Evolutionary conservation across 192 early-diverging fungal species (phyloP).

Genomic region (Coemansia javaensis): DNA sequence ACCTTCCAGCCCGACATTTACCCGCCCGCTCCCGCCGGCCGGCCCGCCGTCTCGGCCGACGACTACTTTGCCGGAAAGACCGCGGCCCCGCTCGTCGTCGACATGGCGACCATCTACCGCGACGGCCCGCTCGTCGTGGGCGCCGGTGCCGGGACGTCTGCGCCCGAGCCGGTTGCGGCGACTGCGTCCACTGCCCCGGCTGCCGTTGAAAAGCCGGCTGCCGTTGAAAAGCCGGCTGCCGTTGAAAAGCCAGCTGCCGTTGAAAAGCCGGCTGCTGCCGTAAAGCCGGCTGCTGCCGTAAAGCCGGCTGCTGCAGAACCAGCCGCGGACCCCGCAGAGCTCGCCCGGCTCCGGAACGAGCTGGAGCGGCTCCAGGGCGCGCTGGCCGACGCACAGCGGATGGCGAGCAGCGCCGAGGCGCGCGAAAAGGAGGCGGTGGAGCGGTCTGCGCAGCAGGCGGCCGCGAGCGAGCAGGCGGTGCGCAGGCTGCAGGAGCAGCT

Average conservation of each 20-base stretch:
- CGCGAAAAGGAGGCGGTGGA: constrained; percentile 8
- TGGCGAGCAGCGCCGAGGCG: constrained; percentile 11
- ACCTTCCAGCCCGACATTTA: constrained; percentile 95
- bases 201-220: constrained; percentile 2
- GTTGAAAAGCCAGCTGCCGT: neutral
- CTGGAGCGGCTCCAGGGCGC: constrained; percentile 48
- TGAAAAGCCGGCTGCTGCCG: constrained; percentile 4
- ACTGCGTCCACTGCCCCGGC: constrained; percentile 5
- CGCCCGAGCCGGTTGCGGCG: neutral
- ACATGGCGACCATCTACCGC: constrained; percentile 27
- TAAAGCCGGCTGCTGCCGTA: neutral
- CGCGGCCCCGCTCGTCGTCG: constrained; percentile 61
- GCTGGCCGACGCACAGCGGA: constrained; percentile 18
- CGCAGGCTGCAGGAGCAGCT: constrained; percentile 11
- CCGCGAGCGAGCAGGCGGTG: constrained; percentile 6
- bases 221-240: constrained; percentile 52
- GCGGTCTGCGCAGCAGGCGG: constrained; percentile 8
- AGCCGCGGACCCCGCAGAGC: constrained; percentile 55
- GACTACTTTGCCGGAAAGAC: constrained; percentile 89
- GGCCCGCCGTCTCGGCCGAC: constrained; percentile 80
- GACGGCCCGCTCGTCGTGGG: constrained; percentile 33
- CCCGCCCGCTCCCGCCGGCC: constrained; percentile 76
- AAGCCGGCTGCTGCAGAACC: constrained; percentile 3
- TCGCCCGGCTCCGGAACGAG: constrained; percentile 72
- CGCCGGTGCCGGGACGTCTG: constrained; percentile 4